phyloP scores from a whole-genome alignment of 2,329 filamentous ascomycete genomes.

The Colletotrichum falcatum region DNA sequence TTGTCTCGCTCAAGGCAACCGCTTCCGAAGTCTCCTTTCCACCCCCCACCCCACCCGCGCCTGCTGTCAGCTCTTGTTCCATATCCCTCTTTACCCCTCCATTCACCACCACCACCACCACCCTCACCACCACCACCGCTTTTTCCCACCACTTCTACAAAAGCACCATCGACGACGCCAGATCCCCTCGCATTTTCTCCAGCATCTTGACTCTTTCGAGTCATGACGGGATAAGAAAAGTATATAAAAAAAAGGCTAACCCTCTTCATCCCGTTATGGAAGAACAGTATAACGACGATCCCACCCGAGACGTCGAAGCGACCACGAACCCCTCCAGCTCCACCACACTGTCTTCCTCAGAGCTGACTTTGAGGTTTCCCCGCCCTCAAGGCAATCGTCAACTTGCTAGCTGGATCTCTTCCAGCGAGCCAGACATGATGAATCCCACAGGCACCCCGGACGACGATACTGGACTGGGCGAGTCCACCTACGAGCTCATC shows the following conservation, averaged over 20 bases:
- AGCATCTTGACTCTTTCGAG: conserved; percentile 45
- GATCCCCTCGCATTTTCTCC: background rate
- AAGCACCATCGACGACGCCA: conserved; percentile 17
- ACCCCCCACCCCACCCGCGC: conserved; percentile 9
- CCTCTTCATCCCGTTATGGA: conserved; percentile 63
- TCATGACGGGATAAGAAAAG: conserved; percentile 51
- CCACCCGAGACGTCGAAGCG: conserved; percentile 31
- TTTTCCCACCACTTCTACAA: conserved; percentile 1
- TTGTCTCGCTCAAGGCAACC: conserved; percentile 15
- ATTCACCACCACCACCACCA: conserved; percentile 32
- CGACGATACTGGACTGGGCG: conserved; percentile 64
- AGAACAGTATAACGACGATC: conserved; percentile 53
- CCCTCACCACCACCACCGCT: conserved; percentile 19
- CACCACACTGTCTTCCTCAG: conserved; percentile 53
- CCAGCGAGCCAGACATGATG: conserved; percentile 69
- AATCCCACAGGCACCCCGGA: conserved; percentile 56
- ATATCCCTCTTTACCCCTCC: conserved; percentile 40
- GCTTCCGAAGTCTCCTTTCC: conserved; percentile 1
- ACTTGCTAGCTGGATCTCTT: conserved; percentile 70
- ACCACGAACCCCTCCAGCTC: conserved; percentile 44
- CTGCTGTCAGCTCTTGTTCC: conserved; percentile 34
- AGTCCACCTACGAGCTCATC: conserved; percentile 70
- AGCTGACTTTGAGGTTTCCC: conserved; percentile 67
- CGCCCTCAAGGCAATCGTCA: conserved; percentile 65
- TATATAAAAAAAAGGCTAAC: conserved; percentile 49